phyloP scores from a whole-genome alignment of 352 stramenopile genomes.

The Phytopythium delawarense region DNA sequence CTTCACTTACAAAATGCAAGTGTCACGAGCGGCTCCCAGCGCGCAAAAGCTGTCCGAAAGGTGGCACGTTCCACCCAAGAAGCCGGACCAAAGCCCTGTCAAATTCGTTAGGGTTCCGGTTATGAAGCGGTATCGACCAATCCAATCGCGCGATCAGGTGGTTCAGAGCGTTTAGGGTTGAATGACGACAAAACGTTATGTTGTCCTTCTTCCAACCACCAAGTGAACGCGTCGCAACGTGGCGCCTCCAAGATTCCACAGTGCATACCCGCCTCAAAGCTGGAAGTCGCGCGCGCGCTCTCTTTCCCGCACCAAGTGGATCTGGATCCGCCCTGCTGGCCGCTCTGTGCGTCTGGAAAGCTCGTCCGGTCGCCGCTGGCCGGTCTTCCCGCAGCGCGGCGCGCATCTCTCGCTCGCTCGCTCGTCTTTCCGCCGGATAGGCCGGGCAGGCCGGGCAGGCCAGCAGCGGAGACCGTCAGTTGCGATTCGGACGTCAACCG shows the following conservation, averaged over 20 bases:
- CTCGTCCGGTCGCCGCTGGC: constrained; percentile 1
- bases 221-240: not conserved
- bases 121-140: constrained; percentile 2
- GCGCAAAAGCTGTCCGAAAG: not conserved
- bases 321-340: not conserved
- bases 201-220: not conserved
- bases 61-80: not conserved
- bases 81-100: constrained; percentile 6
- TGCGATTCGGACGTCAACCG: constrained; percentile 9
- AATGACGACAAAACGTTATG: constrained; percentile 1
- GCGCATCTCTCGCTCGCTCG: constrained; percentile 1
- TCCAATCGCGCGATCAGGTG: not conserved
- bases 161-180: constrained; percentile 8
- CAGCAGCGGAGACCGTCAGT: constrained; percentile 2
- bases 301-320: not conserved
- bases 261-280: no score
- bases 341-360: not conserved
- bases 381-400: not conserved
- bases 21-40: not conserved
- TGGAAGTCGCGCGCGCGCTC: not conserved
- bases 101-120: not conserved
- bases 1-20: not conserved
- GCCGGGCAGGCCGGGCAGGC: not conserved
- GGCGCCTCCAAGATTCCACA: not conserved
- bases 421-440: constrained; percentile 1